Conservation (phyloP, 108 stramenopile species). For the Cylindrotheca closterium region DNA sequence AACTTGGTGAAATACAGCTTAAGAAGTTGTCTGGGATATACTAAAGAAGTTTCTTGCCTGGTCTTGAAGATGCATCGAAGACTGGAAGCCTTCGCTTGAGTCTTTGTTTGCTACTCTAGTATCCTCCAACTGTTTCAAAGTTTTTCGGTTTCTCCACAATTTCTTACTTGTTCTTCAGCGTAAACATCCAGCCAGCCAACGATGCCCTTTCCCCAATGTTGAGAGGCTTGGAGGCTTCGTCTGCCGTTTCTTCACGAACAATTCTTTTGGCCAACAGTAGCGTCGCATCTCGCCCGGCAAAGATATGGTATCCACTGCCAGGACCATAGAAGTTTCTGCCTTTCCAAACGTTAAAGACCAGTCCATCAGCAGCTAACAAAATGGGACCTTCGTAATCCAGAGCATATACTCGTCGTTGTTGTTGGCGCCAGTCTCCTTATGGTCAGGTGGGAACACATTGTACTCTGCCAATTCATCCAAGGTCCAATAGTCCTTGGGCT, state of each 20-base stretch:
- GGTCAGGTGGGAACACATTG: conserved; percentile 34
- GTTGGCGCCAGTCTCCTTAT: neutral
- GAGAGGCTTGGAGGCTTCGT: conserved; percentile 40
- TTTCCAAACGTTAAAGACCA: conserved; percentile 86
- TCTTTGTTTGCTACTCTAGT: no score
- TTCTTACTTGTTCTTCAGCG: conserved; percentile 62
- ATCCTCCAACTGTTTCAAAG: no score
- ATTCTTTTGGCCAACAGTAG: conserved; percentile 54
- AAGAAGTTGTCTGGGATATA: no score
- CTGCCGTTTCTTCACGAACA: conserved; percentile 54
- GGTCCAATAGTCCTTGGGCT: conserved; percentile 53
- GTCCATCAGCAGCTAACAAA: conserved; percentile 64
- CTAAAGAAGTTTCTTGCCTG: no score
- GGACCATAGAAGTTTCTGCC: conserved; percentile 86
- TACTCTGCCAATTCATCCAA: conserved; percentile 49
- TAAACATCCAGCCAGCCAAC: conserved; percentile 63
- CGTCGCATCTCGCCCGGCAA: conserved; percentile 82
- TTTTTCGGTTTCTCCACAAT: conserved; percentile 56
- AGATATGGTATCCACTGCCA: conserved; percentile 79
- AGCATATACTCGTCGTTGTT: neutral
- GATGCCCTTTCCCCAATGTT: conserved; percentile 54
- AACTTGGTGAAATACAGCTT: no score
- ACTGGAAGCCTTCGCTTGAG: no score
- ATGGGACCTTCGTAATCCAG: conserved; percentile 59
- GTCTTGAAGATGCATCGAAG: no score